Evolutionary conservation across 495 filamentous ascomycete species (phyloP), one percentile per base, ranked within the genome.

Genomic region (Lineolata rhizophorae): DNA sequence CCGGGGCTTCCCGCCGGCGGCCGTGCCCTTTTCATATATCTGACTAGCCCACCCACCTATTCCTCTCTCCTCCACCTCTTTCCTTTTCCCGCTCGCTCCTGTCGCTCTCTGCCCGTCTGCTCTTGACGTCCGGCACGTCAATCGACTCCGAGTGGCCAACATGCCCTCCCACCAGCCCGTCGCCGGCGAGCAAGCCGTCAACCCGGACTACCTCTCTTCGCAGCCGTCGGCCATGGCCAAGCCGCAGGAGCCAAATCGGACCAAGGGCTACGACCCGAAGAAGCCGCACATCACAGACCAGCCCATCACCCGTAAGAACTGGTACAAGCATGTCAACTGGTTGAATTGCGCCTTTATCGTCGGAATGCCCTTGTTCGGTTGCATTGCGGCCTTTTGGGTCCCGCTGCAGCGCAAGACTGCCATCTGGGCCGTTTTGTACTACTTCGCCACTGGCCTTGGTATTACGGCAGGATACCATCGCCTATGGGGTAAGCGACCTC

Each of bases 281-380:
- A 60, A 60, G 44, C 52, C 52, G 4, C 56, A 60, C 48, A 60
- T 60, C 42, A 55, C 55, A 25, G 56, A 60, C 27, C 40, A 42
- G 43, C 70, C 75, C 29, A 72, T 95, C 36, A 93, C 79, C 32
- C 63, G 62, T 51, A 46, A 61, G 39, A 99, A 99, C 60, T 94
- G 83, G 83, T 74, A 85, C 60, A 80, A 90, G 52, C 12, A 17
- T 9, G 29, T 46, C 15, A 43, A 25, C 25, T 1, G 24, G 15
- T 57, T 90, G 18, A 85, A 92, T 50, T 75, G 84, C 27, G 64
- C 61, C 44, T 61, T 95, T 53, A 93, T 99, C 53, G 57, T 94
- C 47, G 64, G 75, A 39, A 68, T 95, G 27, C 87, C 87, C 1
- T 25, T 87, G 10, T 55, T 68, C 34, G 90, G 90, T 32, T 58